Evolutionary conservation across 148 eudicot genomes (phyloP).

Genomic region (Camellia granthamiana): DNA sequence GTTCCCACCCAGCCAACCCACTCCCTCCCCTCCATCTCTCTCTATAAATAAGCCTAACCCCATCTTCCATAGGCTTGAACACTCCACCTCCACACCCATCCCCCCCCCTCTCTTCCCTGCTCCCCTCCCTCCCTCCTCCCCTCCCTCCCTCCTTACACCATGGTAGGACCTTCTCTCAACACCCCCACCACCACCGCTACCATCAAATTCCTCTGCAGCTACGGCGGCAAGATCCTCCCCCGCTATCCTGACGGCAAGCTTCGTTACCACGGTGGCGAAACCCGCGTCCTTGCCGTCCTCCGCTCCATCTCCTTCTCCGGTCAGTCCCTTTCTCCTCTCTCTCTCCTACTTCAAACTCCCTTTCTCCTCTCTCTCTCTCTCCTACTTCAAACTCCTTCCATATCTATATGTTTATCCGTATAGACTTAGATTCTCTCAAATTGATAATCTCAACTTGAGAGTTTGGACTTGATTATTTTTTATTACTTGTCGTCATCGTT

Average conservation of each 20-base stretch:
- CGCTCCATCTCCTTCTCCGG: constrained; percentile 48
- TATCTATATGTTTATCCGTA: too few relatives aligned
- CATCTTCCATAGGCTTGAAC: constrained; percentile 38
- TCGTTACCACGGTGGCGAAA: constrained; percentile 57
- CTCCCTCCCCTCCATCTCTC: neutral
- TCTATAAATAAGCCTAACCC: constrained; percentile 31
- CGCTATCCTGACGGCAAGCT: constrained; percentile 52
- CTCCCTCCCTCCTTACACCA: neutral
- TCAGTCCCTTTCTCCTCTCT: constrained; percentile 15
- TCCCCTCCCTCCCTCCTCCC: neutral
- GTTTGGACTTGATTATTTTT: too few relatives aligned
- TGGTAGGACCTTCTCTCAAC: constrained; percentile 15
- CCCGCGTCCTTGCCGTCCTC: constrained; percentile 46
- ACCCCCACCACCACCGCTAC: constrained; percentile 20
- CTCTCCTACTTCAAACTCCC: too few relatives aligned
- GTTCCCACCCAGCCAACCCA: neutral
- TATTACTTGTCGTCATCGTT: too few relatives aligned
- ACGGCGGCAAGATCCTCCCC: constrained; percentile 56
- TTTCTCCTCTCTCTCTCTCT: neutral
- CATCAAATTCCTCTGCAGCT: constrained; percentile 55
- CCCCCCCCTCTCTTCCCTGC: neutral
- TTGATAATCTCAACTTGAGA: too few relatives aligned
- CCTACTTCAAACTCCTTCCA: too few relatives aligned
- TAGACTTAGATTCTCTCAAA: too few relatives aligned
- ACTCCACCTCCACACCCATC: constrained; percentile 11